These are phyloP conservation scores for Rhytidiadelphus loreus DNA, from an alignment of 225 moss, liverwort and hornwort genomes.

Conservation along the genomic window DNA sequence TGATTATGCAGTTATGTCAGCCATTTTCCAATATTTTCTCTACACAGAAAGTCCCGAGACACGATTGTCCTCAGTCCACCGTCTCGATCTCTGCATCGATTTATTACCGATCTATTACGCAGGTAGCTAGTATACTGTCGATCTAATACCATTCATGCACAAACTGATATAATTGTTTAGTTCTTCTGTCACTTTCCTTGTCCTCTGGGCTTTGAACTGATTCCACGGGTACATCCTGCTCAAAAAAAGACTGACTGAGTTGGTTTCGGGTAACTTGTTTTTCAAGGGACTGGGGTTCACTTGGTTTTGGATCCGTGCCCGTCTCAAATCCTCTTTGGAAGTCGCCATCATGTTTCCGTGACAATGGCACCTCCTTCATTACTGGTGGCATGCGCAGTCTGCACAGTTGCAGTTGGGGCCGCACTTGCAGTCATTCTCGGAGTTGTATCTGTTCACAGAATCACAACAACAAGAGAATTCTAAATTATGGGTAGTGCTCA, in stretches of 20 bases:
- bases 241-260: not conserved
- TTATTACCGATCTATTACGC: not conserved
- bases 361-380: not conserved
- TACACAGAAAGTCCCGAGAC: not conserved
- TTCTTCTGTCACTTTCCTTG: not conserved
- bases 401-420: constrained; percentile 13
- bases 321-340: not conserved
- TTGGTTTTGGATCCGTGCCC: not conserved
- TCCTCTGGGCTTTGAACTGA: not conserved
- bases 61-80: not conserved
- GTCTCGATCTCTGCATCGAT: not conserved
- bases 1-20: not conserved
- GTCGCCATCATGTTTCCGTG: not conserved
- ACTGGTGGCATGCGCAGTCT: constrained; percentile 20
- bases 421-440: not conserved
- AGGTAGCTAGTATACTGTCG: no score
- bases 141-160: not conserved
- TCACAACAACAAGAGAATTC: not conserved
- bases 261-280: no score
- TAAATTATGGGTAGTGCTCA: not conserved
- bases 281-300: no score
- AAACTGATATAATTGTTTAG: not conserved
- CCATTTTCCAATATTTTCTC: not conserved
- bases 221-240: not conserved
- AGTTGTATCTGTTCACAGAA: constrained; percentile 1